These are phyloP conservation scores for Umbelopsis ramanniana DNA, from an alignment of 192 early-diverging fungal species.

Conservation along the genomic window DNA sequence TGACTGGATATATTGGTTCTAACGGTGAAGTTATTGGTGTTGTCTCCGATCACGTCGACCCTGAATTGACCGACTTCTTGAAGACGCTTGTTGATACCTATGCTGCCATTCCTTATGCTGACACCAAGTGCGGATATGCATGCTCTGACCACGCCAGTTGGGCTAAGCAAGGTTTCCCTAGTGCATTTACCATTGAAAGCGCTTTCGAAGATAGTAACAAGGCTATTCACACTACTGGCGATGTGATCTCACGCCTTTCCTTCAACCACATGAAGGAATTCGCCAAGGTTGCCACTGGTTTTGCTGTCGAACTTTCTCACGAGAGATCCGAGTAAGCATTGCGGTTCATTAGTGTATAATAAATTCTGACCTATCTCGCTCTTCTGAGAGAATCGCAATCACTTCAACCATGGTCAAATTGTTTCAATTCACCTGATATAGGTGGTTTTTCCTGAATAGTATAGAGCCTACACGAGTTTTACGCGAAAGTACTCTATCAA, in stretches of 20 bases:
- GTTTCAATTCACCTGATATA: neutral
- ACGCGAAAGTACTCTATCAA: too few relatives aligned
- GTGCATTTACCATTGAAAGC: slow-evolving; percentile 85
- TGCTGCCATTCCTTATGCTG: slow-evolving; percentile 62
- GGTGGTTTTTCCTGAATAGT: too few relatives aligned
- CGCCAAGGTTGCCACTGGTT: slow-evolving; percentile 80
- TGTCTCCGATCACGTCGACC: slow-evolving; percentile 81
- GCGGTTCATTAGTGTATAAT: neutral
- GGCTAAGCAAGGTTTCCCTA: slow-evolving; percentile 85
- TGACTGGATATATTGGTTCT: slow-evolving; percentile 84
- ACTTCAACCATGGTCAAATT: neutral
- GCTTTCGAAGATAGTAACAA: slow-evolving; percentile 73
- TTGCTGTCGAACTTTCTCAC: slow-evolving; percentile 82
- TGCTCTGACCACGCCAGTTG: slow-evolving; percentile 89
- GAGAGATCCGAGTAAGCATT: slow-evolving; percentile 22
- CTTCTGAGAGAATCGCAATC: neutral
- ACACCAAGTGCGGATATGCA: slow-evolving; percentile 88
- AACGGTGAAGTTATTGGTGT: slow-evolving; percentile 77
- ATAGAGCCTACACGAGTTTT: too few relatives aligned
- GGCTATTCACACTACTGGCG: slow-evolving; percentile 82
- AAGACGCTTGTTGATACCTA: slow-evolving; percentile 66
- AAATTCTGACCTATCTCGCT: neutral
- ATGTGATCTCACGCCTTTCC: slow-evolving; percentile 74
- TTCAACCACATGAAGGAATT: slow-evolving; percentile 93
- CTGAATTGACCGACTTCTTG: slow-evolving; percentile 56